Conservation (phyloP, 176 grass and related monocot genomes). For the Calamus simplicifolius region DNA sequence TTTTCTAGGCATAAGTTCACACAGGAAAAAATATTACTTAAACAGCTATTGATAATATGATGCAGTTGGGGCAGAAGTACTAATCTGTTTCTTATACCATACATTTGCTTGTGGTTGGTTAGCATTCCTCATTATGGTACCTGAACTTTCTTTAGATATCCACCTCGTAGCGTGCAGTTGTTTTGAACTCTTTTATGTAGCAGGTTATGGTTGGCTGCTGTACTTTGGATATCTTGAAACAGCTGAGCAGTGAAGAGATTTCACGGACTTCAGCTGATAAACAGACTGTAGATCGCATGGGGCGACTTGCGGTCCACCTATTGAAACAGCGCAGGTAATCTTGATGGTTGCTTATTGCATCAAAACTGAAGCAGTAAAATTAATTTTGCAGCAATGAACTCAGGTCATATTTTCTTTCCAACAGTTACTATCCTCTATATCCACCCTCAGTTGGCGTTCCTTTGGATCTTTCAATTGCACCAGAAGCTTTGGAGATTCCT, state of each 20-base stretch:
- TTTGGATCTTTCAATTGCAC: constrained; percentile 72
- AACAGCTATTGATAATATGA: background rate
- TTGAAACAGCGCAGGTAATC: constrained; percentile 74
- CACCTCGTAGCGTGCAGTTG: background rate
- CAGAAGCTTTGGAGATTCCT: constrained; percentile 57
- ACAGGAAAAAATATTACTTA: no score
- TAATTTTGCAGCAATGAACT: background rate
- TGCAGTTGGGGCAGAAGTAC: background rate
- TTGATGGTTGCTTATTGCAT: constrained; percentile 2
- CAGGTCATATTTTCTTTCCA: constrained; percentile 2
- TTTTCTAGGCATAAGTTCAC: no score
- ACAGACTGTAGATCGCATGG: constrained; percentile 48
- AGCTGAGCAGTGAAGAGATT: constrained; percentile 89
- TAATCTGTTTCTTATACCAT: background rate
- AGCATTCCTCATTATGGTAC: background rate
- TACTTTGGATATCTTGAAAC: constrained; percentile 85
- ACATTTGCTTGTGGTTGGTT: background rate
- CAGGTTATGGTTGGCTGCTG: constrained; percentile 85
- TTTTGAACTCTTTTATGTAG: constrained; percentile 21
- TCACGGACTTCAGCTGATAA: constrained; percentile 42
- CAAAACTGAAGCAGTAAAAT: background rate
- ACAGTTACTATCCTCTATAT: constrained; percentile 84
- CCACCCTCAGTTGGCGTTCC: constrained; percentile 68
- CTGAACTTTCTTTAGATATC: background rate
- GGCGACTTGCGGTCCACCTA: constrained; percentile 67